Base-by-base conservation (phyloP, 2,329 filamentous ascomycete genomes). In the Boeremia exigua region DNA sequence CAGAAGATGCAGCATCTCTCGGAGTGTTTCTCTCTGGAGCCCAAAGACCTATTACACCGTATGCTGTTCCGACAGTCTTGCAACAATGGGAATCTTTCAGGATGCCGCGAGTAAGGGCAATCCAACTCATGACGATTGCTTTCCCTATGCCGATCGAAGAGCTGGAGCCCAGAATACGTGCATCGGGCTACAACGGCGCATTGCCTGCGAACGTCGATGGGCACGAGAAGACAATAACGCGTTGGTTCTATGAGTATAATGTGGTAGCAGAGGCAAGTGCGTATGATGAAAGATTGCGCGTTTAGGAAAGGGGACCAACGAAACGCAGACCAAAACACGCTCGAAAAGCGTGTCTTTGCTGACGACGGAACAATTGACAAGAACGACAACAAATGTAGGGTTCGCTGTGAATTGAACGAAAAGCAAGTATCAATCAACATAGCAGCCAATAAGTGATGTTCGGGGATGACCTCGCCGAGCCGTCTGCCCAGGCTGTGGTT, bases 1-100 rank as follows among this genome's bases (percentile, higher is more conserved):
- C 34, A 29, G 52, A 55, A 28, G 52, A 55, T 34, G 52, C 52
- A 9, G 46, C 52, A 23, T 44, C 45, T 8, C 45, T 54, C 11
- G 51, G 38, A 1, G 10, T 39, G 3, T 48, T 54, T 11, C 11
- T 54, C 25, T 44, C 45, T 10, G 28, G 8, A 15, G 1, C 11
- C 25, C 12, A 25, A 15, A 23, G 28, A 14, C 9, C 33, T 32
- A 5, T 37, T 9, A 29, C 19, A 25, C 36, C 30, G n/a, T n/a
- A 3, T 14, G 25, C 12, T 10, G 28, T 54, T 5, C 33, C 45
- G 9, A 36, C 32, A n/a, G 15, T 39, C 4, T 38, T 54, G 11
- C 23, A 23, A 5, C 38, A 32, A 12, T 49, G 45, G 46, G 39
- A 55, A 12, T 49, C 39, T 1, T 48, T 49, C 39, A 39, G 52